Conservation (phyloP, 805 yeast genomes). For the Brettanomyces nanus region DNA sequence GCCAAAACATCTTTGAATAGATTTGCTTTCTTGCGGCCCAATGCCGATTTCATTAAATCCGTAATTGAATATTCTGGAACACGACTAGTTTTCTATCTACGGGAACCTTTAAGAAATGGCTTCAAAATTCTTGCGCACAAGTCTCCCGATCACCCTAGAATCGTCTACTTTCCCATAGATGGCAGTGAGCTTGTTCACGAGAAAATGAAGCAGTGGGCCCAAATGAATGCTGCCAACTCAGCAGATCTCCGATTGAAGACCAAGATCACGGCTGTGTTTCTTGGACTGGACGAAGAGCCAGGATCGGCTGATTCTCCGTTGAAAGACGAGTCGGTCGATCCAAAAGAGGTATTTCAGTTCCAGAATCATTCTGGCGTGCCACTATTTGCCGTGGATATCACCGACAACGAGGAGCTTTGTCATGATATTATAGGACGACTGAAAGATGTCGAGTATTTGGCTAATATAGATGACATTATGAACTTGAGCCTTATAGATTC, state of each 20-base stretch:
- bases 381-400: slow-evolving; percentile 53
- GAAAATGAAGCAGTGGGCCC: slow-evolving; percentile 16
- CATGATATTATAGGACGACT: slow-evolving; percentile 3
- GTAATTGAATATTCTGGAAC: slow-evolving; percentile 20
- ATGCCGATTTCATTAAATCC: slow-evolving; percentile 37
- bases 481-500: slow-evolving; percentile 36
- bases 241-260: slow-evolving; percentile 9
- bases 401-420: slow-evolving; percentile 17
- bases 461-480: slow-evolving; percentile 16
- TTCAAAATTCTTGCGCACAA: background rate
- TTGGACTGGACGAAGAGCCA: slow-evolving; percentile 39
- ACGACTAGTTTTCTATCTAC: slow-evolving; percentile 37
- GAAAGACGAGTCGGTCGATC: background rate
- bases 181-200: slow-evolving; percentile 5
- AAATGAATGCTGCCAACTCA: slow-evolving; percentile 9
- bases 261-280: slow-evolving; percentile 29
- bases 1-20: slow-evolving; percentile 43
- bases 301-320: slow-evolving; percentile 1
- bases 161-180: background rate
- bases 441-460: background rate
- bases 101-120: background rate
- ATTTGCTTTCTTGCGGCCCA: slow-evolving; percentile 54
- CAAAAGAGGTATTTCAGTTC: slow-evolving; percentile 2
- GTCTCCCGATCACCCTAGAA: background rate
- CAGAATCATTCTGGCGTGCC: slow-evolving; percentile 54